Base-by-base conservation (phyloP, 257 asterid species). In the Gardenia jasminoides region DNA sequence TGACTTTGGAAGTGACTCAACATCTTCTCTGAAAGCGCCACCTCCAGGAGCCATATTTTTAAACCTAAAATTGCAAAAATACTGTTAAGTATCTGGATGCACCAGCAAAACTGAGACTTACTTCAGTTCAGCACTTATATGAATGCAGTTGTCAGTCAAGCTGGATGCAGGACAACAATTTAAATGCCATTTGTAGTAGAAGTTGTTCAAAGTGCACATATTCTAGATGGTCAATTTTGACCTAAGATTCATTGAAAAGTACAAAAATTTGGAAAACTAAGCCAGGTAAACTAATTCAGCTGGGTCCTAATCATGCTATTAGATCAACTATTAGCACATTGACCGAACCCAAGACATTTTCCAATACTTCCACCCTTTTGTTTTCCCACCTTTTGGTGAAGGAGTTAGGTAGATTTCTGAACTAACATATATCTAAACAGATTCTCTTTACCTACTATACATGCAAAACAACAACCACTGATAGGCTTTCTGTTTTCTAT, bases 31-130 rank as follows among this genome's bases (percentile, higher is more conserved):
- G 85, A 84, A 85, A 82, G 83, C 85, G 80, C 88, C 88, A 75
- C 88, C 87, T 43, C 88, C 89, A 16, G 89, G 92, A 82, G 95
- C 96, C 97, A 93, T 93, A n/a, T 64, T 66, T 44, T 43, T 54
- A 19, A 80, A 36, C 41, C 67, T 67, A 75, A 30, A 75, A 67
- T 28, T 72, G 58, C 80, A 26, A 65, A 30, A 64, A 77, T 46
- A 71, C 44, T 72, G 76, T 59, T 31, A 56, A 72, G 75, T 44
- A 67, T 30, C 77, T 58, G 50, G 26, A 79, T 73, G 16, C 52
- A 80, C 36, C 67, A 76, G 43, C 54, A 65, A 30, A n/a, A 67
- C 43, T 31, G 65, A 31, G 17, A n/a, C 19, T 48, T 28, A 11
- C 16, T 30, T 76, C 74, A 30, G 20, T 56, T 70, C 26, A 20